phyloP scores from a whole-genome alignment of 2,329 filamentous ascomycete genomes.

The Botrytis sinoallii region DNA sequence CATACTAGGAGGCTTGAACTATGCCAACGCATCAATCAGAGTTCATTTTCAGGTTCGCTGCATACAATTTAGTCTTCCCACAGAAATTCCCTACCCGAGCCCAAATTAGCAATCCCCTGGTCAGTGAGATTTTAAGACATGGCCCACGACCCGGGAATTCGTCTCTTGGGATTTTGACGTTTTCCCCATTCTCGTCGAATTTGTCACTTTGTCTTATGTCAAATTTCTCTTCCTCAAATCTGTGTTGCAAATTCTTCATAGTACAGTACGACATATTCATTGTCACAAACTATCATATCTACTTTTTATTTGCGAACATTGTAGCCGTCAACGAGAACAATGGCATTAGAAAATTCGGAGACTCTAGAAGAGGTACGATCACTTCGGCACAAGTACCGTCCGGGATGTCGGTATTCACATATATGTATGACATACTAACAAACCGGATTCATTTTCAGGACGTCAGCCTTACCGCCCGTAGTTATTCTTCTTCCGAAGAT shows the following conservation, averaged over 20 bases:
- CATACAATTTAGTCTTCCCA: constrained; percentile 1
- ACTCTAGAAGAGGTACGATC: neutral
- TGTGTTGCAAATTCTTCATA: neutral
- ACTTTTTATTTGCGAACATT: neutral
- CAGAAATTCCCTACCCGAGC: constrained; percentile 3
- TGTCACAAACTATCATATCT: too few relatives aligned
- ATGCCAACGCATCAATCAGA: constrained; percentile 16
- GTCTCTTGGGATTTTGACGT: constrained; percentile 18
- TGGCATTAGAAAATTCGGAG: neutral
- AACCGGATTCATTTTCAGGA: neutral
- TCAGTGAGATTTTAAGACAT: constrained; percentile 19
- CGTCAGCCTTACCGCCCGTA: neutral
- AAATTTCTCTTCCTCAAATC: neutral
- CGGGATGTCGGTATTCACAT: neutral
- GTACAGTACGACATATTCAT: neutral
- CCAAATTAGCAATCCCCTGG: neutral
- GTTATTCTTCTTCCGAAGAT: constrained; percentile 10
- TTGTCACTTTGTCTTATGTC: neutral
- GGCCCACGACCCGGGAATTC: constrained; percentile 16
- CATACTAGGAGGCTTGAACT: constrained; percentile 3
- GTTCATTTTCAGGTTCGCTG: neutral
- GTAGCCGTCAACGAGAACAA: neutral
- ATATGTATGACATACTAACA: neutral
- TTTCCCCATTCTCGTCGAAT: constrained; percentile 8
- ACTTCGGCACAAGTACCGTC: neutral